phyloP scores from a whole-genome alignment of 129 eudicot species.

The Saussurea involucrata region DNA sequence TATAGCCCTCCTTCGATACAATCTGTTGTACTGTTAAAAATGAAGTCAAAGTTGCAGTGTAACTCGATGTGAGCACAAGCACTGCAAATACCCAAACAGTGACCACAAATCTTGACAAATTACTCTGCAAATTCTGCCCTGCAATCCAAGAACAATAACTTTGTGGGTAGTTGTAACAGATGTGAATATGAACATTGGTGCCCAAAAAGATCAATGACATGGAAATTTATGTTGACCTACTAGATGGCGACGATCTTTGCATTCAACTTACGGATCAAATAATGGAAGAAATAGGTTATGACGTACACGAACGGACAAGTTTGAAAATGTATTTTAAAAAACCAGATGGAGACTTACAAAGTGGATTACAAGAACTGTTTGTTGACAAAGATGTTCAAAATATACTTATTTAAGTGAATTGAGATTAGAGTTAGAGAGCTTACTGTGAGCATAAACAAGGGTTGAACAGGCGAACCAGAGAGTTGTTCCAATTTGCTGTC shows the following conservation, averaged over 20 bases:
- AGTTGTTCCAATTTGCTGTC: slow-evolving; percentile 30
- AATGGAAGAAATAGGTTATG: too few relatives aligned
- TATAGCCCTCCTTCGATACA: slow-evolving; percentile 11
- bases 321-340: too few relatives aligned
- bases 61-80: slow-evolving; percentile 46
- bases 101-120: slow-evolving; percentile 41
- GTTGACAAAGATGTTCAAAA: too few relatives aligned
- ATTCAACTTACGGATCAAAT: too few relatives aligned
- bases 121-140: slow-evolving; percentile 43
- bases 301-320: too few relatives aligned
- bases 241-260: too few relatives aligned
- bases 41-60: slow-evolving; percentile 61
- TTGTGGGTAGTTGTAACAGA: neutral
- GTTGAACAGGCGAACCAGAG: slow-evolving; percentile 43
- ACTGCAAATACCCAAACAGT: slow-evolving; percentile 45
- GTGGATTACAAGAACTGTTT: too few relatives aligned
- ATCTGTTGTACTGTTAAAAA: slow-evolving; percentile 50
- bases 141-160: neutral
- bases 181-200: neutral
- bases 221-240: too few relatives aligned
- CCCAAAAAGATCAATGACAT: too few relatives aligned
- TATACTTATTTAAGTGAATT: neutral
- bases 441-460: slow-evolving; percentile 39
- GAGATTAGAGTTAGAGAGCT: neutral
- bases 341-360: too few relatives aligned